Conservation (phyloP, 257 asterid genomes). For the Hygrophila difformis region DNA sequence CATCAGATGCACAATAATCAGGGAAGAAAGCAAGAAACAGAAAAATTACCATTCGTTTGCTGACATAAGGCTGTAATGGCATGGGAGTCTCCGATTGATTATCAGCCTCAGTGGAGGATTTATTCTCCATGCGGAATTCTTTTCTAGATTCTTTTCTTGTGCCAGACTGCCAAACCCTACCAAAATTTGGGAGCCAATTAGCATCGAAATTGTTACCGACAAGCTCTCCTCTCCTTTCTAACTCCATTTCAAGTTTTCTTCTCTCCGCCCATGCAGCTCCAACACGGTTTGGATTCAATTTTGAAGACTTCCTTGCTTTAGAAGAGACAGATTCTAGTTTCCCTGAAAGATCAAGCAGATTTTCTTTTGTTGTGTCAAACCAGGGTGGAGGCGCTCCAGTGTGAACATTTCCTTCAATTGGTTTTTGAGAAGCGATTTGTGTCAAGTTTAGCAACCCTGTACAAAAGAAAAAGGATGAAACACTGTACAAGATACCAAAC, state of each 20-base stretch:
- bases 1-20: too few species aligned
- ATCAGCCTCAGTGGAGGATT: conserved; percentile 27
- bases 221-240: conserved; percentile 70
- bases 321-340: conserved; percentile 27
- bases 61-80: conserved; percentile 74
- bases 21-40: too few species aligned
- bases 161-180: conserved; percentile 96
- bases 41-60: conserved; percentile 93
- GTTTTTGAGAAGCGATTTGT: conserved; percentile 33
- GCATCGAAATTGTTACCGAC: conserved; percentile 39
- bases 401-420: conserved; percentile 60
- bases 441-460: conserved; percentile 35
- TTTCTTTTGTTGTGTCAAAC: conserved; percentile 39
- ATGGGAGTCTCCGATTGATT: conserved; percentile 27
- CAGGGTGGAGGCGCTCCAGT: conserved; percentile 96
- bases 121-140: conserved; percentile 49
- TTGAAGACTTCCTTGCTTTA: conserved; percentile 27
- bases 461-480: not conserved
- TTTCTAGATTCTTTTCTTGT: conserved; percentile 81
- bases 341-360: conserved; percentile 21
- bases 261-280: conserved; percentile 99
- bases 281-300: too few species aligned
- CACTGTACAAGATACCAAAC: not conserved
- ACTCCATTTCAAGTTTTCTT: conserved; percentile 76
- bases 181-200: conserved; percentile 93